A percentile compares a stretch with the other conserved stretches of the same genome.
Evolutionary conservation across 345 rosid genomes (phyloP).

Genomic region (Kandelia obovata): DNA sequence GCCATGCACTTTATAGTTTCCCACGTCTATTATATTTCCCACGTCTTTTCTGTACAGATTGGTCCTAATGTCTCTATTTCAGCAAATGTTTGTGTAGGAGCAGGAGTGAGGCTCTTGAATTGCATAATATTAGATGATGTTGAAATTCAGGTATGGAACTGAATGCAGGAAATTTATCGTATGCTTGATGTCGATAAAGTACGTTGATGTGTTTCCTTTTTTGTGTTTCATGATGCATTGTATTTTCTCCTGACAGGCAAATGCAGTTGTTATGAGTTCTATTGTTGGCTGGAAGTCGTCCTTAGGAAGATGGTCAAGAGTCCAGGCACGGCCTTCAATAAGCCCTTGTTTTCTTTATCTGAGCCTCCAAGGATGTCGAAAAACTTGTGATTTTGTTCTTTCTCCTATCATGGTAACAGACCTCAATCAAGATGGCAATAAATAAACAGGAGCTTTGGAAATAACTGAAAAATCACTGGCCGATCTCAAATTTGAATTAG

Average conservation of each 20-base stretch:
- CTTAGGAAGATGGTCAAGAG: constrained; percentile 75
- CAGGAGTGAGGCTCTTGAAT: constrained; percentile 80
- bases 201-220: background rate
- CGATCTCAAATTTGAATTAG: too few species aligned
- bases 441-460: too few species aligned
- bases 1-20: background rate
- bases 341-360: background rate
- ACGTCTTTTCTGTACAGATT: constrained; percentile 43
- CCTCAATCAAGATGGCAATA: too few species aligned
- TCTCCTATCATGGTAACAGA: too few species aligned
- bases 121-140: constrained; percentile 80
- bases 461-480: too few species aligned
- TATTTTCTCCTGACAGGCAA: constrained; percentile 48
- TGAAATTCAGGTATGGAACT: constrained; percentile 51
- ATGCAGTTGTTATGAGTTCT: constrained; percentile 66
- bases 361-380: background rate
- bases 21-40: background rate
- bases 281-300: constrained; percentile 86
- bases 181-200: background rate
- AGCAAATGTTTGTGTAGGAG: constrained; percentile 90
- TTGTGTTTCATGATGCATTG: background rate
- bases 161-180: background rate
- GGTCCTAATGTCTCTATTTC: constrained; percentile 92
- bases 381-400: background rate
- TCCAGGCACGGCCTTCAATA: constrained; percentile 58